Evolutionary conservation across 2,329 filamentous ascomycete species (phyloP), one percentile per base, ranked within the genome.

Genomic region (Colletotrichum viniferum): DNA sequence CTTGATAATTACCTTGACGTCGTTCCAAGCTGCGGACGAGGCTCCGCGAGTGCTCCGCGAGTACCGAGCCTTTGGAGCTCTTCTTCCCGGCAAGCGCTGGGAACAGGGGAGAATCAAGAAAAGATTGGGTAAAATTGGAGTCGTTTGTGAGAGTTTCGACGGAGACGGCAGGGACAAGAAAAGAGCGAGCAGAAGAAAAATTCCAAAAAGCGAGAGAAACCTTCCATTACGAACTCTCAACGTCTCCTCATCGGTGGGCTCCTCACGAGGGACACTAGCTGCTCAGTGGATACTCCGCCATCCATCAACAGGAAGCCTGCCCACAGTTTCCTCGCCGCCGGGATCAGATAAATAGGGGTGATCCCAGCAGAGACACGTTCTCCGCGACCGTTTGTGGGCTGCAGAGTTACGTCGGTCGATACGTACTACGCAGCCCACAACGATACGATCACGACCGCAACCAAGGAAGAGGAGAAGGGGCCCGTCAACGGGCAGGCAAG

Each of bases 1-100:
- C 73, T 75, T 72, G 55, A 58, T 67, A 72, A 75, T 75, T 73
- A 68, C 69, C 69, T 56, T 75, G 73, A 75, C 73, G 73, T 75
- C 69, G 73, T 73, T 73, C 68, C 56, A 21, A 28, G 14, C 36
- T 64, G 63, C 69, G 69, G 70, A 56, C 73, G 56, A 73, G 73
- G 73, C 62, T 75, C 69, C 63, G 73, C 65, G 55, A 34, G 73
- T 75, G 73, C 69, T 75, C 63, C 69, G 73, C 65, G 55, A 34
- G 73, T 75, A 75, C 73, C 73, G 73, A 75, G 62, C 30, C 28
- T 43, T 34, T 73, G 73, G 73, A 69, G 72, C 69, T 43, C 69
- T 72, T 34, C 68, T 72, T 74, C 72, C 72, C 30, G 38, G 62
- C 62, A 72, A 56, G n/a, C 43, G 43, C 61, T 43, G 48, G 72